Conservation (phyloP, 2,329 filamentous ascomycete species). For the Aspergillus fischeri region DNA sequence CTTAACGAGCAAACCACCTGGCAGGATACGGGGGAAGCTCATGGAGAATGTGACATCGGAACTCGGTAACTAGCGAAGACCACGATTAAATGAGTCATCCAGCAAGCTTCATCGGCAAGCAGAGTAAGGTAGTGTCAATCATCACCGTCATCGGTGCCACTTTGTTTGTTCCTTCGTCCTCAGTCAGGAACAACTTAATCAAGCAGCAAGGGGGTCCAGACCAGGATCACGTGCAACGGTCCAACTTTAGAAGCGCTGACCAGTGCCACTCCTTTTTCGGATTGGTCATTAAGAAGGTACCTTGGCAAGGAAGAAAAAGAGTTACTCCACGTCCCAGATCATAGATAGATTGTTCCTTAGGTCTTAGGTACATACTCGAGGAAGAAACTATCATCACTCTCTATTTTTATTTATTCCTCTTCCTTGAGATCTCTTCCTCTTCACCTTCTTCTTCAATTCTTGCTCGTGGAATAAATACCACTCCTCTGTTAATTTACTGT, state of each 20-base stretch:
- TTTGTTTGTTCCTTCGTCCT: no score
- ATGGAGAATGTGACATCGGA: not conserved
- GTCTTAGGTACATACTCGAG: not conserved
- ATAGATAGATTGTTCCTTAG: not conserved
- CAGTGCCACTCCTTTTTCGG: constrained; percentile 2
- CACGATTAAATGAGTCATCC: no score
- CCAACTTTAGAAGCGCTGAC: constrained; percentile 10
- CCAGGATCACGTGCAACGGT: constrained; percentile 17
- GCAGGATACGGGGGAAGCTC: no score
- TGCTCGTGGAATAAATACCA: not conserved
- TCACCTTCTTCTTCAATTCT: not conserved
- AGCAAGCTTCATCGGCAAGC: no score
- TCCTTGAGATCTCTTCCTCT: not conserved
- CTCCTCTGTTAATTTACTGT: not conserved
- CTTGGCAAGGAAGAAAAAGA: no score
- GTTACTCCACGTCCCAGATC: constrained; percentile 5
- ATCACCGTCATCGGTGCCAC: no score
- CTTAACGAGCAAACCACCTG: not conserved
- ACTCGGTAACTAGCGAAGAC: not conserved
- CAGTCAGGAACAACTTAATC: no score
- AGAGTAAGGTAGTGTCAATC: no score
- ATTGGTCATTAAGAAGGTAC: not conserved
- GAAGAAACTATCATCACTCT: not conserved
- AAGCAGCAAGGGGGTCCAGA: not conserved
- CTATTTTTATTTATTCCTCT: not conserved